Percentiles rank a stretch among this genome's conserved stretches.
Conservation (phyloP, 139 green algal species). For the Trebouxia sp. region DNA sequence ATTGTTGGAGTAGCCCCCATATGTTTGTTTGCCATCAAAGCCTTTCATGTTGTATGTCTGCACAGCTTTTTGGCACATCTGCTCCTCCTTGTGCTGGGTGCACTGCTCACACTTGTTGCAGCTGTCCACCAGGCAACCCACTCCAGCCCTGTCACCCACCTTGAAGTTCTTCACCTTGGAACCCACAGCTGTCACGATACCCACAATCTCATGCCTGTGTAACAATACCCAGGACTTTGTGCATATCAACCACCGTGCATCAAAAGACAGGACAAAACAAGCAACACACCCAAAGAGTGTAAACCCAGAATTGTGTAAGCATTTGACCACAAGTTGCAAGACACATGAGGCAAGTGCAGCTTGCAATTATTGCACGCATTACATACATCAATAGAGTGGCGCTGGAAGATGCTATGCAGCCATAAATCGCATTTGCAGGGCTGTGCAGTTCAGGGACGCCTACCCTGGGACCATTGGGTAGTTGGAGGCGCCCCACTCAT, state of each 20-base stretch:
- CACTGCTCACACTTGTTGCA: slow-evolving; percentile 57
- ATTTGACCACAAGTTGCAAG: too few species aligned
- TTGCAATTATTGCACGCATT: too few species aligned
- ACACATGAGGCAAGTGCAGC: too few species aligned
- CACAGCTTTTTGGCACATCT: slow-evolving; percentile 52
- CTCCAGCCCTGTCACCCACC: slow-evolving; percentile 70
- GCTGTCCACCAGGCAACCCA: slow-evolving; percentile 80
- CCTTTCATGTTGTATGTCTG: slow-evolving; percentile 74
- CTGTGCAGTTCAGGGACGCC: not conserved
- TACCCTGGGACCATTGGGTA: slow-evolving; percentile 76
- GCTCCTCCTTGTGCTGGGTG: slow-evolving; percentile 39
- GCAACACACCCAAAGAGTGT: too few species aligned
- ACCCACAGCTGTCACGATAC: slow-evolving; percentile 81
- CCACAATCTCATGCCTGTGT: slow-evolving; percentile 83
- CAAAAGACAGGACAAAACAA: not conserved
- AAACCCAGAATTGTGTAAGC: too few species aligned
- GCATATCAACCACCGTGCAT: not conserved
- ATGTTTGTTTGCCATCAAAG: slow-evolving; percentile 51
- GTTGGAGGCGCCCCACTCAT: slow-evolving; percentile 61
- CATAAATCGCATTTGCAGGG: too few species aligned
- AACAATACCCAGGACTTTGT: not conserved
- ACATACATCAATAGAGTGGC: too few species aligned
- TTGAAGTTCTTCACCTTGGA: slow-evolving; percentile 68
- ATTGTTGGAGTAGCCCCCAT: slow-evolving; percentile 79
- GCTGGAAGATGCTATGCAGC: too few species aligned